Evolutionary conservation across 2,329 filamentous ascomycete genomes (phyloP).

Genomic region (Alternaria ethzedia): DNA sequence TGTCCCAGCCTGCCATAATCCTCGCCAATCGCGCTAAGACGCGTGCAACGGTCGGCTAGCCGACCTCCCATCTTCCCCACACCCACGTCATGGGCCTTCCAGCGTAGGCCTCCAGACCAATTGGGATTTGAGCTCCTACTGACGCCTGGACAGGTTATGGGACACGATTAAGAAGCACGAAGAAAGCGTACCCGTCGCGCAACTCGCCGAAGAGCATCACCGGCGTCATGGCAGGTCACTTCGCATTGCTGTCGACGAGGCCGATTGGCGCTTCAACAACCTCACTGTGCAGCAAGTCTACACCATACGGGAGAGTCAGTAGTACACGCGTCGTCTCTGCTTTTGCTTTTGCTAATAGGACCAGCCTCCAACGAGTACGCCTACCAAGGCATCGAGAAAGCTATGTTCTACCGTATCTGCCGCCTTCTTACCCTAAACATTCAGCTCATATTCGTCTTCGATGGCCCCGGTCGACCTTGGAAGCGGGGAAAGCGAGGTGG

Average conservation of each 20-base stretch:
- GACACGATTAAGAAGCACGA: constrained; percentile 47
- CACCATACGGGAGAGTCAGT: constrained; percentile 45
- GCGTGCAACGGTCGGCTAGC: constrained; percentile 2
- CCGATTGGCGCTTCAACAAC: constrained; percentile 54
- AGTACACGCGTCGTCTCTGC: not conserved
- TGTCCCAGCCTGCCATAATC: not conserved
- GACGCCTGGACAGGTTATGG: constrained; percentile 39
- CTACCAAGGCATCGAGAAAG: constrained; percentile 52
- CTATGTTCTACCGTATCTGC: constrained; percentile 51
- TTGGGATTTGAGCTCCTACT: not conserved
- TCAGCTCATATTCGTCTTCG: constrained; percentile 62
- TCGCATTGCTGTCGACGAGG: constrained; percentile 53
- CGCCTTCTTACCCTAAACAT: constrained; percentile 58
- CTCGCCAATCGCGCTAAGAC: constrained; percentile 5
- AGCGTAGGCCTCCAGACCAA: constrained; percentile 13
- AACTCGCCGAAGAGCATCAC: constrained; percentile 49
- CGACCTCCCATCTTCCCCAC: not conserved
- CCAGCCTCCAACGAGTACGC: constrained; percentile 35
- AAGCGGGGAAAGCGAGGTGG: constrained; percentile 43
- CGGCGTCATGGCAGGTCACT: constrained; percentile 44
- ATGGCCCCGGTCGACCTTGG: constrained; percentile 55
- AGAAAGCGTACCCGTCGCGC: constrained; percentile 42
- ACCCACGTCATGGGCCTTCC: constrained; percentile 28
- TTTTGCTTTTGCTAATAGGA: not conserved
- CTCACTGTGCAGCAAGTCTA: constrained; percentile 43